phyloP scores from a whole-genome alignment of 768 basidiomycete species.

The Tulasnella sp. region DNA sequence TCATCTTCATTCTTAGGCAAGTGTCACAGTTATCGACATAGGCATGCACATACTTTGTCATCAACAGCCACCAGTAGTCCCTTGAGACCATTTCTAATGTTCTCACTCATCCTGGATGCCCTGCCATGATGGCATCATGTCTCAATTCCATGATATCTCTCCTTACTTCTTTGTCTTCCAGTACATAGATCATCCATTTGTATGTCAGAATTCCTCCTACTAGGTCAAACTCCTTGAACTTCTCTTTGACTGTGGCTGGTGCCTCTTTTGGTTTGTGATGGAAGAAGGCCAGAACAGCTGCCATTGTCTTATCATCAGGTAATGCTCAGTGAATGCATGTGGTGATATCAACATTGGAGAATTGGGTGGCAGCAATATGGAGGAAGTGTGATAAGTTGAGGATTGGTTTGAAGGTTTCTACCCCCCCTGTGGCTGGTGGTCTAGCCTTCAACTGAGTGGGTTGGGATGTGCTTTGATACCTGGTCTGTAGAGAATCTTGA shows the following conservation, averaged over 20 bases:
- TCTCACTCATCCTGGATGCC: conserved; percentile 17
- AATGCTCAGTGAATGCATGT: background rate
- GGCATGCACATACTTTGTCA: conserved; percentile 17
- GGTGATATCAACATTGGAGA: no score
- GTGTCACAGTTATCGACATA: conserved; percentile 20
- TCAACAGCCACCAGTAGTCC: conserved; percentile 20
- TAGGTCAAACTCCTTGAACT: background rate
- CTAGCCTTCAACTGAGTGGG: background rate
- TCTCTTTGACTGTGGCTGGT: background rate
- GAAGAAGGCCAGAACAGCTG: background rate
- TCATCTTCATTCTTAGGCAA: conserved; percentile 9
- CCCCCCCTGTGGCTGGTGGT: conserved; percentile 7
- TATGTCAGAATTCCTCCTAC: no score
- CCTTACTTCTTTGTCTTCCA: background rate
- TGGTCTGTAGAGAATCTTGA: conserved; percentile 13
- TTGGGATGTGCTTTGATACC: conserved; percentile 8
- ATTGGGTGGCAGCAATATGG: no score
- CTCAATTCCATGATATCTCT: background rate
- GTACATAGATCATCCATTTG: background rate
- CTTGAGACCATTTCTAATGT: conserved; percentile 18
- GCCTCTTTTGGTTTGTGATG: background rate
- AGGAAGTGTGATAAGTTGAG: no score
- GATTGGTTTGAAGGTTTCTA: background rate
- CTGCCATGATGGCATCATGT: background rate
- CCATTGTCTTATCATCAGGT: background rate